Percentiles rank a stretch among this genome's conserved stretches.
These are phyloP conservation scores for Erythrophleum ivorense DNA, from an alignment of 331 rosid genomes.

Conservation along the genomic window DNA sequence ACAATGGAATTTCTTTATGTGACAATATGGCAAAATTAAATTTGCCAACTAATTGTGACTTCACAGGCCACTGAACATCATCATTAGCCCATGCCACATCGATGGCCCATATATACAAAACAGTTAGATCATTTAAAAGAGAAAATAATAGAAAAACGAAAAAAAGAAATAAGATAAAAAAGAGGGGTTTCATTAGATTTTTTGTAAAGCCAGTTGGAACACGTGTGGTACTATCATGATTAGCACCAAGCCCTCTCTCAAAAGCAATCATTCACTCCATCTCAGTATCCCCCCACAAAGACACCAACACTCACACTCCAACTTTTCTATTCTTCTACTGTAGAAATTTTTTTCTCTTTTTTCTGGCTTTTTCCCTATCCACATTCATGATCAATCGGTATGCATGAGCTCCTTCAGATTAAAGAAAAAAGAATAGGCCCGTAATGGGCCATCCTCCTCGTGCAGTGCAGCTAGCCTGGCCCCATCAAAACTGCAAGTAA, in stretches of 20 bases:
- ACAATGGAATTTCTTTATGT: background rate
- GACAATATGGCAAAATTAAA: background rate
- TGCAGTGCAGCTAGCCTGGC: slow-evolving; percentile 55
- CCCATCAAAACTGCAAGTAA: slow-evolving; percentile 45
- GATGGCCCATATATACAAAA: slow-evolving; percentile 33
- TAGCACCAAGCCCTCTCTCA: slow-evolving; percentile 55
- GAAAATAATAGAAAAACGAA: slow-evolving; percentile 12
- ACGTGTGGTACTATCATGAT: slow-evolving; percentile 80
- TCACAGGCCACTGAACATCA: slow-evolving; percentile 39
- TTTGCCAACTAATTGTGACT: slow-evolving; percentile 10
- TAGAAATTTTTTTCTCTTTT: background rate
- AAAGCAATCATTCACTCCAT: slow-evolving; percentile 64
- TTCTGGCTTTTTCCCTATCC: background rate
- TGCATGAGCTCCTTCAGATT: slow-evolving; percentile 9
- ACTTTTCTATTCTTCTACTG: background rate
- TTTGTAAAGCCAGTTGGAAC: slow-evolving; percentile 65
- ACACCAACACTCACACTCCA: slow-evolving; percentile 15
- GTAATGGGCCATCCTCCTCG: slow-evolving; percentile 66
- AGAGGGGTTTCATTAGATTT: slow-evolving; percentile 13
- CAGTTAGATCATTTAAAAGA: background rate
- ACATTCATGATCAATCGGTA: slow-evolving; percentile 16
- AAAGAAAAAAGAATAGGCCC: background rate
- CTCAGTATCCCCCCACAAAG: slow-evolving; percentile 47
- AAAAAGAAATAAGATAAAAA: background rate
- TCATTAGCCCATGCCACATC: slow-evolving; percentile 43